phyloP scores from a whole-genome alignment of 805 yeast genomes.

The Ogataea glucozyma region DNA sequence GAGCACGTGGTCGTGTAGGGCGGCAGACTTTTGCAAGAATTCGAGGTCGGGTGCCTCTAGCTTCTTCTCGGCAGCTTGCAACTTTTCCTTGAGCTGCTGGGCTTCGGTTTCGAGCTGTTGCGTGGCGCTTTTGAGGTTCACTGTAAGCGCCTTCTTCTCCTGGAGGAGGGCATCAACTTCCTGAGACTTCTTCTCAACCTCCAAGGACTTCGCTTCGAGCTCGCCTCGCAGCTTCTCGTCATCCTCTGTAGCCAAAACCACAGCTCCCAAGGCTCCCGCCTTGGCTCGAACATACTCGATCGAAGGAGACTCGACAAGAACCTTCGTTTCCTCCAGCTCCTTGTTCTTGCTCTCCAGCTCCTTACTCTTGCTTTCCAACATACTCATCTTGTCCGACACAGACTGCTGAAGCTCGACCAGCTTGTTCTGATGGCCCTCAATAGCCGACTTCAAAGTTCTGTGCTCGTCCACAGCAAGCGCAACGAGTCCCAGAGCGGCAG shows the following conservation, averaged over 20 bases:
- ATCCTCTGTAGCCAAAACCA: slow-evolving; percentile 6
- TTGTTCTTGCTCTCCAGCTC: background rate
- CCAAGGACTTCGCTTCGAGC: slow-evolving; percentile 7
- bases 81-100: slow-evolving; percentile 4
- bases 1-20: slow-evolving; percentile 12
- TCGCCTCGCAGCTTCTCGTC: slow-evolving; percentile 14
- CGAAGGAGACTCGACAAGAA: background rate
- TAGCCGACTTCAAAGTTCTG: background rate
- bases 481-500: slow-evolving; percentile 28
- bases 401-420: background rate
- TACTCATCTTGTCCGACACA: background rate
- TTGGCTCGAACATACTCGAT: background rate
- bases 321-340: background rate
- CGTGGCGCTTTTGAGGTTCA: background rate
- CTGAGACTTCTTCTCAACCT: slow-evolving; percentile 5
- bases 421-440: background rate
- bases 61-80: slow-evolving; percentile 8
- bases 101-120: background rate
- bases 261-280: background rate
- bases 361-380: background rate
- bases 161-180: slow-evolving; percentile 4
- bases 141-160: background rate
- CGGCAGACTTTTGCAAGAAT: slow-evolving; percentile 32
- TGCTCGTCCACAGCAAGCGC: slow-evolving; percentile 17
- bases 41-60: slow-evolving; percentile 22